phyloP scores from a whole-genome alignment of 2,329 filamentous ascomycete genomes.

The Aspergillus arachidicola region DNA sequence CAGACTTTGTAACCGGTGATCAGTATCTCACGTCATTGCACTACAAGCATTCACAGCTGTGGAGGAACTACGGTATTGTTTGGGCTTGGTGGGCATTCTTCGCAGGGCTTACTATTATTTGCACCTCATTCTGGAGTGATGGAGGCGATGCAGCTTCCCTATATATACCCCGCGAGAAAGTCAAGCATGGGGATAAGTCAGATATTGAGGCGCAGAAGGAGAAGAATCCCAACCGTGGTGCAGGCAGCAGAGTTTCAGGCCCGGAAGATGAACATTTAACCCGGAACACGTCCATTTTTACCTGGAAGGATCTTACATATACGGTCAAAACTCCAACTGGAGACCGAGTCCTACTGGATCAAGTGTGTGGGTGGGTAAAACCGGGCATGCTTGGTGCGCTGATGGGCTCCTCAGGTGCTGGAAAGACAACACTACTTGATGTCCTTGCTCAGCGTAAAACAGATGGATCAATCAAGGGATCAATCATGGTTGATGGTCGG shows the following conservation, averaged over 20 bases:
- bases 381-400: slow-evolving; percentile 76
- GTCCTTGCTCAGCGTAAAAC: slow-evolving; percentile 72
- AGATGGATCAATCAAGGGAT: slow-evolving; percentile 62
- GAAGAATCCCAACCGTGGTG: too few species aligned
- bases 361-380: slow-evolving; percentile 74
- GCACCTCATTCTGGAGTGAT: slow-evolving; percentile 58
- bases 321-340: slow-evolving; percentile 64
- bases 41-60: slow-evolving; percentile 56
- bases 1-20: slow-evolving; percentile 57
- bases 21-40: slow-evolving; percentile 59
- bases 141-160: slow-evolving; percentile 35
- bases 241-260: too few species aligned
- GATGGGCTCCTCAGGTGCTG: slow-evolving; percentile 77
- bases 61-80: slow-evolving; percentile 64
- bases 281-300: slow-evolving; percentile 69
- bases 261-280: slow-evolving; percentile 56
- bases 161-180: too few species aligned
- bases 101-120: slow-evolving; percentile 59
- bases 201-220: too few species aligned
- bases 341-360: slow-evolving; percentile 61
- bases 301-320: slow-evolving; percentile 73
- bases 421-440: slow-evolving; percentile 75
- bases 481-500: slow-evolving; percentile 68
- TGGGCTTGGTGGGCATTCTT: slow-evolving; percentile 67
- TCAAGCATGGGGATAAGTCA: too few species aligned